Percentiles rank a stretch among this genome's conserved stretches.
Evolutionary conservation across 2,329 filamentous ascomycete species (phyloP).

Genomic region (Escovopsis weberi): DNA sequence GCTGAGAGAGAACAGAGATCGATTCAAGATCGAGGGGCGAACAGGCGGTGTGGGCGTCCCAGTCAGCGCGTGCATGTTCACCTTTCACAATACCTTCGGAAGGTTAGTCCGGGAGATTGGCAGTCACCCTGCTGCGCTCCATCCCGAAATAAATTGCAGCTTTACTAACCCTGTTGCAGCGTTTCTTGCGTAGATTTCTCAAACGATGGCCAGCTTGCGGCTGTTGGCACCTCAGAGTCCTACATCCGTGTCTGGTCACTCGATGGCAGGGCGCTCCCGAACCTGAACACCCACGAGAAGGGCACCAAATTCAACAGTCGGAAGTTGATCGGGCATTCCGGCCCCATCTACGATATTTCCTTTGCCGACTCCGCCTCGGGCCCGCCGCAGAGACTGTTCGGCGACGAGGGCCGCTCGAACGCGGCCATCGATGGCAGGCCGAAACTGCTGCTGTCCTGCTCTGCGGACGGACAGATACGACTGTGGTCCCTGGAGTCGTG

Average conservation of each 20-base stretch:
- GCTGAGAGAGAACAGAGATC: conserved; percentile 80
- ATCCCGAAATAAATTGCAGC: not conserved
- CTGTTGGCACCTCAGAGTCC: conserved; percentile 80
- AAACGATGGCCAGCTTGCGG: conserved; percentile 74
- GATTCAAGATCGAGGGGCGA: conserved; percentile 74
- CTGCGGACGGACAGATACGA: conserved; percentile 74
- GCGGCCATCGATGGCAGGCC: conserved; percentile 38
- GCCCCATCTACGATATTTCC: conserved; percentile 73
- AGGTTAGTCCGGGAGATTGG: conserved; percentile 38
- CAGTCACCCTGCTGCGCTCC: no score
- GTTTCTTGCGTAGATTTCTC: conserved; percentile 94
- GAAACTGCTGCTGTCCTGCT: conserved; percentile 73
- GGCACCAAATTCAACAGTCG: conserved; percentile 46
- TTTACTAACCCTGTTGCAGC: conserved; percentile 25
- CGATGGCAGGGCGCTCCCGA: conserved; percentile 67
- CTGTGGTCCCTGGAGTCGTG: conserved; percentile 89
- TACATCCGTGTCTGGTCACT: conserved; percentile 93
- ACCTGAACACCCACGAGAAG: conserved; percentile 44
- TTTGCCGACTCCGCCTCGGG: conserved; percentile 62
- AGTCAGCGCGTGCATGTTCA: conserved; percentile 91
- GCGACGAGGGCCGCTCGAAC: conserved; percentile 28
- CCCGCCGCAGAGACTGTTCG: conserved; percentile 33
- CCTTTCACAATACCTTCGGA: conserved; percentile 92
- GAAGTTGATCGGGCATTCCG: conserved; percentile 79
- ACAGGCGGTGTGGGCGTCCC: conserved; percentile 72